Evolutionary conservation across 441 rosid species (phyloP), one percentile per base, ranked within the genome.

Genomic region (Lepidium campestre): DNA sequence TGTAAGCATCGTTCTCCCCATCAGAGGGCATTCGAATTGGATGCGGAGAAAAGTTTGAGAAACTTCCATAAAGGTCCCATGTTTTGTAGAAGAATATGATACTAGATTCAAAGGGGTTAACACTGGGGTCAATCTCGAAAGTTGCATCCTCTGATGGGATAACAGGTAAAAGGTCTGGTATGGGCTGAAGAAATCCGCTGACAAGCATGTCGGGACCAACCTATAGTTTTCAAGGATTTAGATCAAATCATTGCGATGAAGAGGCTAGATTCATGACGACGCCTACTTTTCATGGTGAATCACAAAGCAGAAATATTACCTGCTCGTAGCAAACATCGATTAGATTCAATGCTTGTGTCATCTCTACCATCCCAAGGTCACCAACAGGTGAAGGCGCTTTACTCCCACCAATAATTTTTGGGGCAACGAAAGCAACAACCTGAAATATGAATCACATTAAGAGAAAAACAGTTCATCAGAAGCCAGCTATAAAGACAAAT

Each of bases 321-420:
- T 91, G 90, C 77, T 93, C 97, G 55, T 86, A 89, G 79, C 77
- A 70, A 76, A 85, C 82, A 69, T 87, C 93, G 19, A 82, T 80
- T 41, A 93, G 70, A 77, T 93, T 87, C 47, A 91, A 68, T 40
- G 97, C 98, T 78, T 93, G 97, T 53, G 96, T 77, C 98, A 93
- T 91, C 82, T 93, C 96, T 67, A 91, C 93, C 98, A 93, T 90
- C 59, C 98, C 97, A 62, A 93, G 96, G 62, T 93, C 98, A 78
- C 93, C 90, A 60, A 93, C 95, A 39, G 98, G 97, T 65, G 98
- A 79, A 32, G 90, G 96, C 0, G 97, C 97, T 73, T 80, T 69
- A 40, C 70, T 88, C 53, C 98, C 97, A 59, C 98, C 97, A 49
- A 90, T 89, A 47, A 93, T 91, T 80, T 93, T 93, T 10, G 98